Percentiles rank a stretch among this genome's conserved stretches.
Conservation (phyloP, 805 yeast genomes). For the Candida methanosorbosa region DNA sequence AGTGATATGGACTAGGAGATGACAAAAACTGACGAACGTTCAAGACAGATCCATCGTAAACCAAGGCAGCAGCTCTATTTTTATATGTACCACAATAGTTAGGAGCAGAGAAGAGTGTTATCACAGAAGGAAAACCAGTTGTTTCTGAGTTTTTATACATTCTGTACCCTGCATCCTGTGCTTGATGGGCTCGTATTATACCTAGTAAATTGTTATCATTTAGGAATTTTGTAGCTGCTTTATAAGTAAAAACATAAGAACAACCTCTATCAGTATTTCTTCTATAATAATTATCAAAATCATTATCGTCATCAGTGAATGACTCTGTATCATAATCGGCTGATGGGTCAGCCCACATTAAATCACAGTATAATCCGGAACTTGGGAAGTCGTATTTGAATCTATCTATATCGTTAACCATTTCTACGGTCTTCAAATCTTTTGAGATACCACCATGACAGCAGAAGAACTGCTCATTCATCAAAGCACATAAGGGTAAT, state of each 20-base stretch:
- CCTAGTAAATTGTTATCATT: conserved; percentile 70
- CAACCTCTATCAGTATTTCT: conserved; percentile 81
- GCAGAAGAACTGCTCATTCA: conserved; percentile 90
- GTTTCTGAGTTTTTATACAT: conserved; percentile 80
- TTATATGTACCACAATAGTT: conserved; percentile 86
- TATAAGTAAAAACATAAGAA: conserved; percentile 78
- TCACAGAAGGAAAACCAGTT: conserved; percentile 80
- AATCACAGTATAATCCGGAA: conserved; percentile 85
- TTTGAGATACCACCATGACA: conserved; percentile 96
- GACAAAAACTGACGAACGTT: conserved; percentile 89
- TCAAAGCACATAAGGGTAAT: conserved; percentile 82
- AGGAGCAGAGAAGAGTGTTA: conserved; percentile 92
- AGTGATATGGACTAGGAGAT: conserved; percentile 90
- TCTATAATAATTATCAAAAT: conserved; percentile 35
- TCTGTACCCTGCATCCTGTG: conserved; percentile 93
- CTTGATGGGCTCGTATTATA: conserved; percentile 91
- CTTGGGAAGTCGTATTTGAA: conserved; percentile 84
- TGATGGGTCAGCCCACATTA: conserved; percentile 91
- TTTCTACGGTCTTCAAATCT: conserved; percentile 61
- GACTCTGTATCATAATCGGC: conserved; percentile 65
- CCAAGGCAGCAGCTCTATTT: conserved; percentile 89
- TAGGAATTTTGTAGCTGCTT: conserved; percentile 71
- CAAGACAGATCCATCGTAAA: conserved; percentile 87
- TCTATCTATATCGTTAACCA: conserved; percentile 60
- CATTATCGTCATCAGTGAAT: conserved; percentile 25